A percentile compares a stretch with the other conserved stretches of the same genome.
These are phyloP conservation scores for Voacanga thouarsii DNA, from an alignment of 257 asterid species.

Conservation along the genomic window DNA sequence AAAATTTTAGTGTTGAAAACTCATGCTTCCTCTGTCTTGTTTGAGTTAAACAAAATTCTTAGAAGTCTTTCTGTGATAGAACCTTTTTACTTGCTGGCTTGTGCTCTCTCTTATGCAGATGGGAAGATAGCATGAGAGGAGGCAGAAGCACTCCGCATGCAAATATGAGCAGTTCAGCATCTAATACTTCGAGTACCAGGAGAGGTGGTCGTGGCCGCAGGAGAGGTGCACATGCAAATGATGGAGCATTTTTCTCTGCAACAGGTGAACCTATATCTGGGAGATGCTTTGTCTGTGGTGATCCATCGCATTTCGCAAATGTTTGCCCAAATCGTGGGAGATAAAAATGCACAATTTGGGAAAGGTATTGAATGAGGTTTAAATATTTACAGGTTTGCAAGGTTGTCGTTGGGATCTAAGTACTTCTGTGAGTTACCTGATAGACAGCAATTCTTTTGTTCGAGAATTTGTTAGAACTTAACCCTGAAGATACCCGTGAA, in stretches of 20 bases:
- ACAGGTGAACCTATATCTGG: constrained; percentile 89
- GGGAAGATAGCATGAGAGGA: constrained; percentile 63
- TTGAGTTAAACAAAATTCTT: neutral
- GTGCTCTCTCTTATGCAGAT: constrained; percentile 44
- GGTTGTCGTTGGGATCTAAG: neutral
- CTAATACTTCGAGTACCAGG: constrained; percentile 33
- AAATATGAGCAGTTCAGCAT: constrained; percentile 35
- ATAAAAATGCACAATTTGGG: constrained; percentile 19
- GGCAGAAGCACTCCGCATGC: constrained; percentile 45
- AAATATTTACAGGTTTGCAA: neutral
- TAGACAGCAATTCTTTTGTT: neutral
- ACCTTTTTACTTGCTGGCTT: neutral
- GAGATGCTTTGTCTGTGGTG: constrained; percentile 87
- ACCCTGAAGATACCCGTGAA: too few relatives aligned
- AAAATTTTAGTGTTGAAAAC: neutral
- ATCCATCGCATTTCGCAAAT: constrained; percentile 84
- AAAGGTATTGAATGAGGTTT: neutral
- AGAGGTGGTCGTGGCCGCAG: constrained; percentile 56
- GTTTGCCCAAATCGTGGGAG: constrained; percentile 82
- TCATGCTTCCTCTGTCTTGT: neutral
- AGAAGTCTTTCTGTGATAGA: neutral
- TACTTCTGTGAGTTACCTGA: neutral
- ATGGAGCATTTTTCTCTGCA: constrained; percentile 64
- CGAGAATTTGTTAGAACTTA: neutral
- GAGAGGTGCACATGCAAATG: constrained; percentile 40